Evolutionary conservation across 441 rosid species (phyloP), one percentile per base, ranked within the genome.

Genomic region (Melastoma candidum): DNA sequence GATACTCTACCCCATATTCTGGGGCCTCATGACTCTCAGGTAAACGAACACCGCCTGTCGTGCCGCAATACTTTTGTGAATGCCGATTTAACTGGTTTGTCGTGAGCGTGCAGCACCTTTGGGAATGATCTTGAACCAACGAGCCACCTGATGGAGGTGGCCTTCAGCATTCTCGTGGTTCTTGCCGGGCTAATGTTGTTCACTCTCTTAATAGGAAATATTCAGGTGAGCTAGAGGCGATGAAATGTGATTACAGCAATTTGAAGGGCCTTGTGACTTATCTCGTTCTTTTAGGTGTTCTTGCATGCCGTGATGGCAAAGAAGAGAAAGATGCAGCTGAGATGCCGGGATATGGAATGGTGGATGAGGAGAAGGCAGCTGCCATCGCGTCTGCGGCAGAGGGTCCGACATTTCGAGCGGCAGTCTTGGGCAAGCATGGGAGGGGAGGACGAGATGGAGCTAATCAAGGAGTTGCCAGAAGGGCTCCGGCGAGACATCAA

Each of bases 21-120:
- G 93, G 93, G 93, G 93, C 41, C 59, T 84, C 44, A 75, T 81
- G 82, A 76, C 82, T 43, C 85, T 84, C 53, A 79, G 87, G 93
- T 83, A 58, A 62, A 32, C 7, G 41, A 2, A 32, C 8, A 4
- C 41, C 8, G 8, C 8, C 8, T 32, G 7, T 8, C 41, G 22
- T 17, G 8, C 41, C 7, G 7, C 8, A 8, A 32, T 32, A 6
- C 41, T 32, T 32, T 8, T 1, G 7, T 32, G 8, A 32, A 32
- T 4, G 1, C 8, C 41, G 41, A 27, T 52, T 39, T 61, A 12
- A 26, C 12, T 0, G 26, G 22, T 6, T 53, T 58, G 29, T 51
- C 7, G 51, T 10, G 41, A 17, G 41, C 41, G 41, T 51, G 65
- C 78, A 84, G 93, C 69, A 75, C 88, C 41, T 84, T 84, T 48